Evolutionary conservation across 148 eudicot species (phyloP).

Genomic region (Chenopodium album): DNA sequence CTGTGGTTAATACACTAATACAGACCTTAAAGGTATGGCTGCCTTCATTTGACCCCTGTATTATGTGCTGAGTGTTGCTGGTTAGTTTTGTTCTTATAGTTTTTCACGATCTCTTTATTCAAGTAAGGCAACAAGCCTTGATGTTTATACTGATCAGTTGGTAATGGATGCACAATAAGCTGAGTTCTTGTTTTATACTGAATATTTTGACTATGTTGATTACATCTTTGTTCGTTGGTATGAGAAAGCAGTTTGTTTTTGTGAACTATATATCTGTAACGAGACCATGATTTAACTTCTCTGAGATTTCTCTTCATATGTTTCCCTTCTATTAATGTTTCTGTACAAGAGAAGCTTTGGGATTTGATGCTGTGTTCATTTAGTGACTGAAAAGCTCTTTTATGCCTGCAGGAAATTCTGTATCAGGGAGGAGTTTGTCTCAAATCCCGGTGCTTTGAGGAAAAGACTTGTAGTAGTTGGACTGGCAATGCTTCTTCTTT

Average conservation of each 20-base stretch:
- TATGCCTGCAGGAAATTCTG: conserved; percentile 73
- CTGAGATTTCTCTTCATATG: not conserved
- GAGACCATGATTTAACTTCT: not conserved
- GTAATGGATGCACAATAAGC: not conserved
- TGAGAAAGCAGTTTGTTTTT: not conserved
- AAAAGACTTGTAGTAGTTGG: conserved; percentile 85
- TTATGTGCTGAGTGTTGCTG: not conserved
- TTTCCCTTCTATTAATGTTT: not conserved
- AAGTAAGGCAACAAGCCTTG: not conserved
- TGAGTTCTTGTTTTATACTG: not conserved
- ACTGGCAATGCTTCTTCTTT: conserved; percentile 76
- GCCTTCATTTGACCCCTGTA: not conserved
- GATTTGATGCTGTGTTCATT: conserved; percentile 8
- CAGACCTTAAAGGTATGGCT: not conserved
- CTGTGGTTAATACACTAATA: not conserved
- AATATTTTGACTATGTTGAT: not conserved
- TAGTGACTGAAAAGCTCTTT: conserved; percentile 16
- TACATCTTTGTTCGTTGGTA: not conserved
- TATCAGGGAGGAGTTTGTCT: conserved; percentile 70
- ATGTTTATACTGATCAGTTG: not conserved
- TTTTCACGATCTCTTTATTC: not conserved
- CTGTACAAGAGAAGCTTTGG: not conserved
- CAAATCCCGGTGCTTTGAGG: conserved; percentile 70
- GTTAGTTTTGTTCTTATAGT: not conserved
- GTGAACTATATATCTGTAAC: not conserved